Percentiles rank a stretch among this genome's conserved stretches.
phyloP scores from a whole-genome alignment of 441 rosid species.

The Jatropha multifida region DNA sequence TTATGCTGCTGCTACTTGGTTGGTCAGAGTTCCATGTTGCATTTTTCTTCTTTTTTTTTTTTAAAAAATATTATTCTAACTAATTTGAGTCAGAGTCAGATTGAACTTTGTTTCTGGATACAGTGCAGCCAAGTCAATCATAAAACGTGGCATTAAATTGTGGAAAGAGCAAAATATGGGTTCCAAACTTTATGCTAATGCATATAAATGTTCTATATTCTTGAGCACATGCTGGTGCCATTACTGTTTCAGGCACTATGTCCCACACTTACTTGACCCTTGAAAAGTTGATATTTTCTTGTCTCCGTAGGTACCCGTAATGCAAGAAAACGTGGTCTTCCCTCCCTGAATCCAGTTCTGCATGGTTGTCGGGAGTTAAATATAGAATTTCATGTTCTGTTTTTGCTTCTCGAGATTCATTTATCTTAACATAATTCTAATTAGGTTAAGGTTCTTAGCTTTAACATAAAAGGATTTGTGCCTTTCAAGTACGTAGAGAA shows the following conservation, averaged over 20 bases:
- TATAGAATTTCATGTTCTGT: background rate
- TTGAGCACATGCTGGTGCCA: constrained; percentile 29
- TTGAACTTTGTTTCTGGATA: constrained; percentile 1
- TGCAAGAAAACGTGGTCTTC: background rate
- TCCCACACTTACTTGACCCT: constrained; percentile 17
- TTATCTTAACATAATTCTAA: background rate
- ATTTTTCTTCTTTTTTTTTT: background rate
- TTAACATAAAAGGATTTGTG: too few species aligned
- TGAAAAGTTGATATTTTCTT: background rate
- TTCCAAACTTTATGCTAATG: constrained; percentile 14
- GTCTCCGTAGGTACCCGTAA: constrained; percentile 18
- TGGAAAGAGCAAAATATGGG: constrained; percentile 6
- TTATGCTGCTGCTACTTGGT: background rate
- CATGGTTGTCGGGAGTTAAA: constrained; percentile 5
- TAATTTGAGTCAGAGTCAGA: background rate
- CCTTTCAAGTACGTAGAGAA: too few species aligned
- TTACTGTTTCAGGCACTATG: constrained; percentile 18
- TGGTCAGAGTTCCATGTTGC: background rate
- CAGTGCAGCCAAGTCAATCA: background rate
- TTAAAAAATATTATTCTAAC: background rate
- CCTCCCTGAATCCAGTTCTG: background rate
- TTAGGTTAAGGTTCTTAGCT: background rate
- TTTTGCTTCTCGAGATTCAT: constrained; percentile 2
- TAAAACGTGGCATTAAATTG: background rate
- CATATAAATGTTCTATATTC: constrained; percentile 18